A percentile compares a stretch with the other conserved stretches of the same genome.
These are phyloP conservation scores for Penicillium sp. DNA, from an alignment of 2,329 filamentous ascomycete species.

Conservation along the genomic window DNA sequence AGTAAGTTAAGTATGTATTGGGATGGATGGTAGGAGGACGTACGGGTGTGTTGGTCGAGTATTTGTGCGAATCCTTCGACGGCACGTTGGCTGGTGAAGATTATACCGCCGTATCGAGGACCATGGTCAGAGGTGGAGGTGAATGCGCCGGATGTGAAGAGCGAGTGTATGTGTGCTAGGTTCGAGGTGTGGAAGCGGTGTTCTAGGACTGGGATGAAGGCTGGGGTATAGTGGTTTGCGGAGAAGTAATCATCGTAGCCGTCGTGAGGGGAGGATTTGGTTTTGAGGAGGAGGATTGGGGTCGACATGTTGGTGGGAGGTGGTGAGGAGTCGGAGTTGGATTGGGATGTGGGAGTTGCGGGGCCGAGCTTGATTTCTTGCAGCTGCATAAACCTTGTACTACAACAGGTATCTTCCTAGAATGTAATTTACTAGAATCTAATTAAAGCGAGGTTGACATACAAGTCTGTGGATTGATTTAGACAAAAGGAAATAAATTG, in stretches of 20 bases:
- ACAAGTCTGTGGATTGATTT: not conserved
- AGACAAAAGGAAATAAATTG: constrained; percentile 32
- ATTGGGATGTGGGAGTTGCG: constrained; percentile 7
- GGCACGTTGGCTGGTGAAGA: constrained; percentile 49
- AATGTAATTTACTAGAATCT: no score
- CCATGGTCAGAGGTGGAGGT: not conserved
- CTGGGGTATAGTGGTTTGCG: constrained; percentile 29
- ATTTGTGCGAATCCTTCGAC: constrained; percentile 44
- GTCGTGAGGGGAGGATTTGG: constrained; percentile 44
- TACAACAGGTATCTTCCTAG: no score
- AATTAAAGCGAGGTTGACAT: not conserved
- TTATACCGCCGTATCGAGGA: constrained; percentile 43
- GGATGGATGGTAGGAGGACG: constrained; percentile 4
- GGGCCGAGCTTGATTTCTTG: constrained; percentile 10
- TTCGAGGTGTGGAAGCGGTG: constrained; percentile 40
- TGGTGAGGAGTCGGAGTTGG: constrained; percentile 1
- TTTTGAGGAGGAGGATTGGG: constrained; percentile 46
- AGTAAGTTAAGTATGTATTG: not conserved
- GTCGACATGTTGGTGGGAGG: constrained; percentile 5
- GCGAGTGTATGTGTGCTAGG: constrained; percentile 31
- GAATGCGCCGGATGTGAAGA: constrained; percentile 35
- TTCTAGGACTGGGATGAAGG: constrained; percentile 47
- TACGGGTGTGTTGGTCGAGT: constrained; percentile 31
- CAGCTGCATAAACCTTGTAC: not conserved
- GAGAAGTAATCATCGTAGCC: constrained; percentile 46